Evolutionary conservation across 345 rosid genomes (phyloP), one percentile per base, ranked within the genome.

Genomic region (Pistacia integerrima): DNA sequence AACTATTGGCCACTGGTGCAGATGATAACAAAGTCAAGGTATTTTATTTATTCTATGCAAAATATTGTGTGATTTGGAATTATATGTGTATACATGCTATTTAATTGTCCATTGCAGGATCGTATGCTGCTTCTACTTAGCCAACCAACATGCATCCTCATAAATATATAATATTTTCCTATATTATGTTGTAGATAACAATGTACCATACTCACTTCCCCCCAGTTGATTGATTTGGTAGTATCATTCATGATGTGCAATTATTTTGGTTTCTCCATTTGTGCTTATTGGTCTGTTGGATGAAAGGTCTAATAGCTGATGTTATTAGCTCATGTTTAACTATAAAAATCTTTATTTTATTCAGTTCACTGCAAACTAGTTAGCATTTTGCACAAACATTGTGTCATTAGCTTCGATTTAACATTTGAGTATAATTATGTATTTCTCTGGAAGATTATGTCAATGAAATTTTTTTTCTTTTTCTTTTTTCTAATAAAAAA

Each of bases 21-120:
- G 97, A 96, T 76, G 99, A 96, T 86, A 93, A 93, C 80, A 96
- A 96, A 96, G 91, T 96, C 83, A 93, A 96, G 97, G 99, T 93
- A 83, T 44, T 25, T 3, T 48, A 48, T 49, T 49, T 70, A 18
- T 16, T 33, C 20, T 17, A 14, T 25, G 10, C 16, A 33, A 48
- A 46, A 61, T 44, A 48, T 49, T 17, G 20, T 28, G 33, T 60
- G 8, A 4, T 61, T 48, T 22, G 30, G 38, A 8, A 28, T 49
- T 49, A 14, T 28, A 68, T 68, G 20, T 4, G 28, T 46, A 44
- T 61, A 46, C 25, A 28, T 20, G 4, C 6, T 59, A 66, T 36
- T 12, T 67, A 66, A 72, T 59, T 17, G 64, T 22, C 12, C 57
- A 16, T 54, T 18, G 6, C 17, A 17, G 35, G 48, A 48, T 30